Evolutionary conservation across 2,329 filamentous ascomycete genomes (phyloP), one percentile per base, ranked within the genome.

Genomic region (Sporothrix pseudoabietina): DNA sequence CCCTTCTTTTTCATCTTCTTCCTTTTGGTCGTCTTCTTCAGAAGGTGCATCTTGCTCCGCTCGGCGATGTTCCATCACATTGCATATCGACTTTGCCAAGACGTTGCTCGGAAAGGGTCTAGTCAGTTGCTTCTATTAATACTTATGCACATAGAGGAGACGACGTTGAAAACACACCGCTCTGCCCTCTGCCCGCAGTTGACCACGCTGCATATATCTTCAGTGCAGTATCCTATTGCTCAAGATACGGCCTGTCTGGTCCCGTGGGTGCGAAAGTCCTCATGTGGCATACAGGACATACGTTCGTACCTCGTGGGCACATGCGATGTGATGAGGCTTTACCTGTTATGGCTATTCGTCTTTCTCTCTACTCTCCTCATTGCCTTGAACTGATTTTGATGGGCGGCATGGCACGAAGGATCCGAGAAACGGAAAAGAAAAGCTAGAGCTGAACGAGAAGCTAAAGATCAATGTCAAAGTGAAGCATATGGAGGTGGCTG

Each of bases 101-200:
- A 9, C 41, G 35, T 9, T 1, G 3, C n/a, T 30, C 61, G n/a
- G 22, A 66, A 66, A 14, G 6, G 32, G 61, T 22, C 9, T 66
- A 47, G 39, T 47, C 39, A 19, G 12, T 22, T 19, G 41, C 41
- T 47, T 66, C 39, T 66, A 44, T 44, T 47, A 47, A 66, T 66
- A 66, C 22, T 3, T 39, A 44, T 61, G 12, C 30, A 39, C 32
- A 39, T 61, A 39, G 3, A 52, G n/a, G n/a, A 54, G 52, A 26
- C n/a, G n/a, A 54, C n/a, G 22, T 30, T 55, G 57, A 61, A 39
- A 47, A 22, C 61, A 66, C 61, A 66, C 61, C 41, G 22, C 57
- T 1, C 3, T 47, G 39, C 10, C 39, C 57, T 1, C 3, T 47
- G 39, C 10, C 39, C 39, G 39, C 39, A 41, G 39, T 41, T 41